These are phyloP conservation scores for Venturia effusa DNA, from an alignment of 2,329 filamentous ascomycete genomes.

Conservation along the genomic window DNA sequence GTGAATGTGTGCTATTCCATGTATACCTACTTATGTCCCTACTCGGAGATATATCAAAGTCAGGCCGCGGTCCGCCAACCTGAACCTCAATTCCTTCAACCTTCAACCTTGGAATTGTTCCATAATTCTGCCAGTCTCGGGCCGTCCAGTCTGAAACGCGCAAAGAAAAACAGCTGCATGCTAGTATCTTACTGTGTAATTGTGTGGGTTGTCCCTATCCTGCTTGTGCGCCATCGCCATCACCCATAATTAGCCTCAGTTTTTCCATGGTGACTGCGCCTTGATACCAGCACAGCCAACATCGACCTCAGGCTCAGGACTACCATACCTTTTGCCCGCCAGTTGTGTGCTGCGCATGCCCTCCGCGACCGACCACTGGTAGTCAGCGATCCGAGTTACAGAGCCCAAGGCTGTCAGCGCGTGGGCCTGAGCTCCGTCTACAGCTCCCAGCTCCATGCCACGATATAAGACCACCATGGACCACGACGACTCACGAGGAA, in stretches of 20 bases:
- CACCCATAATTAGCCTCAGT: background rate
- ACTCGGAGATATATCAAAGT: background rate
- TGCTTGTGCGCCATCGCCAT: background rate
- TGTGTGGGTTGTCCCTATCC: background rate
- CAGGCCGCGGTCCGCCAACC: background rate
- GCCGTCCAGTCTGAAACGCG: background rate
- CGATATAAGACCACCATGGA: slow-evolving; percentile 5
- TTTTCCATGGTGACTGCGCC: background rate
- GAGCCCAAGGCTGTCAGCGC: background rate
- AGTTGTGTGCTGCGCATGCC: background rate
- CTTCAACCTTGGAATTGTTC: background rate
- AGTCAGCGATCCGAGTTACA: background rate
- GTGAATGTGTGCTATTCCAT: too few species aligned
- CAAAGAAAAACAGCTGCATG: too few species aligned
- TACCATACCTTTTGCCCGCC: background rate
- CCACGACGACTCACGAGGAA: background rate
- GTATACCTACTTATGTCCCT: too few species aligned
- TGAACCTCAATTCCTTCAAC: background rate
- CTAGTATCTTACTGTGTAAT: too few species aligned
- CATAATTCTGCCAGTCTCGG: background rate
- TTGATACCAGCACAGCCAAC: background rate
- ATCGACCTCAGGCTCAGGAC: background rate
- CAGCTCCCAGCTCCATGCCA: background rate
- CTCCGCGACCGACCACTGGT: background rate
- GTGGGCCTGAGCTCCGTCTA: slow-evolving; percentile 2